phyloP scores from a whole-genome alignment of 129 eudicot genomes.

The Rutidosis leptorrhynchoides region DNA sequence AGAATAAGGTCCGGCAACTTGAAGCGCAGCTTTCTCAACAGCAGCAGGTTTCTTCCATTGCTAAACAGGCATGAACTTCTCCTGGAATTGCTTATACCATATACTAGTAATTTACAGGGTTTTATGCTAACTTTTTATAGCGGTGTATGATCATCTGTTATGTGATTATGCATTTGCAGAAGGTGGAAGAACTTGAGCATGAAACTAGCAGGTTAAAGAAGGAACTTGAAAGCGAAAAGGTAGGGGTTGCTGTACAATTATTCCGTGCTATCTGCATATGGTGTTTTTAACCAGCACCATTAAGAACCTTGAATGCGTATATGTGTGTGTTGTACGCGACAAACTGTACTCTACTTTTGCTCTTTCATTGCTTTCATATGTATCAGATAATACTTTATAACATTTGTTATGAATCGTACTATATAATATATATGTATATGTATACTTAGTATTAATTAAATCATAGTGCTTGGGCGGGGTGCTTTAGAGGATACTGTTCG shows the following conservation, averaged over 20 bases:
- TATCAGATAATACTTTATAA: conserved; percentile 13
- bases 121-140: not conserved
- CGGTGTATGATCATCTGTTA: conserved; percentile 6
- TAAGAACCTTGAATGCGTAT: conserved; percentile 13
- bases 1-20: conserved; percentile 80
- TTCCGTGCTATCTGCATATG: conserved; percentile 11
- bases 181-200: conserved; percentile 72
- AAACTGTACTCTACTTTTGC: not conserved
- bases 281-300: not conserved
- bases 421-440: no score
- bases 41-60: conserved; percentile 47
- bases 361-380: conserved; percentile 6
- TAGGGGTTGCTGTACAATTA: conserved; percentile 37
- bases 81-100: conserved; percentile 1
- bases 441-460: not conserved
- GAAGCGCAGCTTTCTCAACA: conserved; percentile 64
- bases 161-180: conserved; percentile 45
- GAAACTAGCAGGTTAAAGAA: conserved; percentile 60
- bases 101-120: not conserved
- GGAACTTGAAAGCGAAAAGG: conserved; percentile 95
- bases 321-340: not conserved
- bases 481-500: not conserved
- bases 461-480: not conserved
- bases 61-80: conserved; percentile 42
- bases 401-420: conserved; percentile 1